Evolutionary conservation across 495 filamentous ascomycete genomes (phyloP).

Genomic region (Penicillium paradoxum): DNA sequence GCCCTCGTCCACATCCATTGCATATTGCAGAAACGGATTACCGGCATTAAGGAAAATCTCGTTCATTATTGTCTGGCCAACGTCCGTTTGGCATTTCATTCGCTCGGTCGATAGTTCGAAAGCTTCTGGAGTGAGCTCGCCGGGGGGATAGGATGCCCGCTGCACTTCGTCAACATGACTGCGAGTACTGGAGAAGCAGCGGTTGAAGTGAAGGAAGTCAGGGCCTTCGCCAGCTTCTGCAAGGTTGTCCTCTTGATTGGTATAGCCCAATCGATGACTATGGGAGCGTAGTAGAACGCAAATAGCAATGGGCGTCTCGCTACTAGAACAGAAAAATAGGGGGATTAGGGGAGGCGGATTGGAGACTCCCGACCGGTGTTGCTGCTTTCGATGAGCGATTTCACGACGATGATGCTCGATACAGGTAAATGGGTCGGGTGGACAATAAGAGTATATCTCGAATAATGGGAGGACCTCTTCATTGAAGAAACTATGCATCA

Average conservation of each 20-base stretch:
- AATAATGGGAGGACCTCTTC: constrained; percentile 12
- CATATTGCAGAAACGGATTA: not conserved
- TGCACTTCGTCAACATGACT: constrained; percentile 1
- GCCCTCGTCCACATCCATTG: constrained; percentile 12
- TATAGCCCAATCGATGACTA: constrained; percentile 16
- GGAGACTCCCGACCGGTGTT: constrained; percentile 6
- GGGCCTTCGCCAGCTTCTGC: constrained; percentile 7
- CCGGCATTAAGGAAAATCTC: not conserved
- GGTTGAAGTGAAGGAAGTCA: constrained; percentile 14
- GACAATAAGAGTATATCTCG: constrained; percentile 20
- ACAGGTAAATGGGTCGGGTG: constrained; percentile 18
- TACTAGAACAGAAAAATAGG: not conserved
- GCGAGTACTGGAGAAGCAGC: constrained; percentile 11
- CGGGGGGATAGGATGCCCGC: not conserved
- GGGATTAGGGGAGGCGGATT: constrained; percentile 14
- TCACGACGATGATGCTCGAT: constrained; percentile 22
- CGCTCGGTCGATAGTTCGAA: constrained; percentile 11
- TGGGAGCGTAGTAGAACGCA: constrained; percentile 15
- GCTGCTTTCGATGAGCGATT: constrained; percentile 23
- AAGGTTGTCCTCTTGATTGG: not conserved
- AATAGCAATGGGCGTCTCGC: not conserved
- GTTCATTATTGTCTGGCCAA: constrained; percentile 7
- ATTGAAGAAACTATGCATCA: constrained; percentile 6
- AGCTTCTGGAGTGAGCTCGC: not conserved
- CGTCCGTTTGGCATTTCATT: not conserved